Base-by-base conservation (phyloP, 306 rosid genomes). In the Pueraria montana region DNA sequence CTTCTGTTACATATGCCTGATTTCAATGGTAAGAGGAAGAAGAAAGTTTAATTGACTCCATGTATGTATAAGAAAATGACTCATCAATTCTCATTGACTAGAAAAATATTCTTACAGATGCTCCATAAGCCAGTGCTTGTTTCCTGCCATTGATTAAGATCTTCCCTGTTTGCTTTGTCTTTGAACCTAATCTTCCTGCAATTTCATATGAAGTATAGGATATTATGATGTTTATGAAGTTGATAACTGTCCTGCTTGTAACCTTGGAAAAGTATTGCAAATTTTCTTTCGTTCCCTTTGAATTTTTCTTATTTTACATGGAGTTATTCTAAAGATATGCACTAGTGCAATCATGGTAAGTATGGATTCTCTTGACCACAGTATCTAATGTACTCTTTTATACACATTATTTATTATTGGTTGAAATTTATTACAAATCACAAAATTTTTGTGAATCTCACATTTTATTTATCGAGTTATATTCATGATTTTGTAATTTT, bases 121-220 rank as follows among this genome's bases (percentile, higher is more conserved):
- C 88, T 80, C 97, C 97, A 58, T 85, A 90, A 45, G 94, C 91
- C 23, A 89, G 89, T 66, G 79, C 81, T 79, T 86, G 88, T 74
- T 80, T 84, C 6, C 64, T 84, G 53, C 97, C 93, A 62, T 92
- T 92, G 86, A 92, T 83, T 13, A 90, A 48, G 48, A 92, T 89
- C 71, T 84, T 75, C 83, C 93, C 91, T 1, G 80, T 85, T 36
- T 88, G 91, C 67, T 79, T 82, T 77, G 80, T 46, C 52, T 78
- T 83, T 81, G 92, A 86, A 69, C 79, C 45, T 24, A 84, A 59
- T 32, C 94, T 90, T 34, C 96, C 93, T 92, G 89, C 67, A 84
- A 77, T 13, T 17, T 76, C 52, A n/a, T 8, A 64, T 20, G 1
- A 79, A 75, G 52, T 46, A 65, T 17, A 74, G 23, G 64, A 74